Base-by-base conservation (phyloP, 2,329 filamentous ascomycete species). In the Paraphaeosphaeria sporulosa region DNA sequence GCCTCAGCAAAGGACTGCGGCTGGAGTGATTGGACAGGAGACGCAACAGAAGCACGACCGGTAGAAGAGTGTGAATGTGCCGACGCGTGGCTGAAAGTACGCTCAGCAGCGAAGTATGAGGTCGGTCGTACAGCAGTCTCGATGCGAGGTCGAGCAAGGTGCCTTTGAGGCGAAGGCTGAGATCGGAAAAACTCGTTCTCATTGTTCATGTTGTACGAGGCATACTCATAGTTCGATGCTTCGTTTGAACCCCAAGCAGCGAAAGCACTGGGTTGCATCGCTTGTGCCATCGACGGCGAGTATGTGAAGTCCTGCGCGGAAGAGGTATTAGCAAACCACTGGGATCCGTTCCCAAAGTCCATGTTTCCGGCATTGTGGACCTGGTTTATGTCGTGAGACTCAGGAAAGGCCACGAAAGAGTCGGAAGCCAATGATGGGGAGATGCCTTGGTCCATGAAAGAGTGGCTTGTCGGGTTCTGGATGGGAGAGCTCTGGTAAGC, bases 381-480 rank as follows among this genome's bases (percentile, higher is more conserved):
- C 15, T 76, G 74, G 69, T 65, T 71, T 66, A 78, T 70, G 40
- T 78, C 74, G 56, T 73, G 60, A 52, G 69, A 64, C 38, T 71
- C 74, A 12, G 70, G 60, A 62, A 76, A 78, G 32, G 63, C 65
- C 58, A 65, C 72, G 55, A 73, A 75, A 63, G 66, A 74, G 49
- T 78, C 75, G 17, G 76, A 73, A 61, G 72, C 75, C 55, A 79
- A 59, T 47, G 75, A 70, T 19, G 77, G 77, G 38, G 77, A 79
- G 62, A 74, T 76, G 44, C 70, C 71, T 60, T 69, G 67, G 54
- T 68, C 68, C 55, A 72, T 64, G 54, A 76, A 75, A 62, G 64
- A 69, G 59, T 67, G 71, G 61, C 61, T 68, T 13, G 78, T 74
- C 66, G 76, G 74, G 64, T 68, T 23, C 58, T 63, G 47, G 27